Base-by-base conservation (phyloP, 345 rosid genomes). In the Populus ilicifolia region DNA sequence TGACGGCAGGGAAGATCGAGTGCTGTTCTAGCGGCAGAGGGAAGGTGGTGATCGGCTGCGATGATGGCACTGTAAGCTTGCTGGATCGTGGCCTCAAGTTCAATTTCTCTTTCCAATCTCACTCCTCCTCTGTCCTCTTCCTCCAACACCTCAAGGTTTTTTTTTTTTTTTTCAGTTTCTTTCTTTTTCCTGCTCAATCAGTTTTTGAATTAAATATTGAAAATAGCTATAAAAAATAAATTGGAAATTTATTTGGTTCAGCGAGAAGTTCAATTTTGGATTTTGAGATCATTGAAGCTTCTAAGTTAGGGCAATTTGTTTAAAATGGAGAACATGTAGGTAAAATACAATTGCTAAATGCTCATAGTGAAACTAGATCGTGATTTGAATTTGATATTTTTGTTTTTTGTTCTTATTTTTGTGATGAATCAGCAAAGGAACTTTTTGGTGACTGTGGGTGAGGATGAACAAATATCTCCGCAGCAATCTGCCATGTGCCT, bases 1-100 rank as follows among this genome's bases (percentile, higher is more conserved):
- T 93, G 6, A 46, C 71, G 11, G 98, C 50, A 46, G 50, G 98
- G 46, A 88, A 83, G 77, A 86, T 92, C 65, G 82, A 82, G 79
- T 92, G 97, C 80, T 91, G 97, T 89, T 93, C 98, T 38, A 91
- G 99, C 86, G 98, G 99, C 78, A 90, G 97, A 65, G 99, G 99
- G 7, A 96, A 92, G 88, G 87, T 93, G 25, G 97, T 89, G 73
- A 79, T 96, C 84, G 99, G 98, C 80, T 91, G 91, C 86, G 89
- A 89, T 70, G 90, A 96, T 70, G 99, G 99, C 61, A 78, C 88
- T 75, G 94, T 92, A 25, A 85, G 85, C 86, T 85, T 96, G 81
- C 92, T 96, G 63, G 99, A 96, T 86, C 99, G 99, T 6, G 97
- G 97, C 44, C 89, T 96, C 85, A 89, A 96, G 79, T 90, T 94